Evolutionary conservation across 2,329 filamentous ascomycete species (phyloP).

Genomic region (Scedosporium apiospermum): DNA sequence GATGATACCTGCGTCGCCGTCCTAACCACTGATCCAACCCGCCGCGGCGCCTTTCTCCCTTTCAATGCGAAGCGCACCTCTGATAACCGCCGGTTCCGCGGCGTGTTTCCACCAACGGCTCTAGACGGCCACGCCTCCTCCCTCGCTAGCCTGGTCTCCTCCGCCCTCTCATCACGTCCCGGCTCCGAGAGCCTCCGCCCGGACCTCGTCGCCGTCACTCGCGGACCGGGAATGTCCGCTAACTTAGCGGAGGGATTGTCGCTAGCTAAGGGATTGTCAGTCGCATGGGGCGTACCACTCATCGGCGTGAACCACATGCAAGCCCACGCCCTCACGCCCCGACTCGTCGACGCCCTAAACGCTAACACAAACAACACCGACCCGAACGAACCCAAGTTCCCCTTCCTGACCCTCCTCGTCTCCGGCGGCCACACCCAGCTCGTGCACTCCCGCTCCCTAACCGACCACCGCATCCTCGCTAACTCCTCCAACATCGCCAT

Average conservation of each 20-base stretch:
- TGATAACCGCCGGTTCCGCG: constrained; percentile 63
- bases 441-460: constrained; percentile 60
- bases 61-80: constrained; percentile 78
- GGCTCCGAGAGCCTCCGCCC: constrained; percentile 28
- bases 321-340: constrained; percentile 82
- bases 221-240: constrained; percentile 80
- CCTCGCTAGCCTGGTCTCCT: constrained; percentile 54
- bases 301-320: constrained; percentile 96
- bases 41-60: constrained; percentile 45
- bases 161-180: constrained; percentile 17
- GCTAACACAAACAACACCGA: constrained; percentile 11
- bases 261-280: constrained; percentile 76
- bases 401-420: constrained; percentile 80
- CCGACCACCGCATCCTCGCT: constrained; percentile 64
- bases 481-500: constrained; percentile 73
- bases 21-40: constrained; percentile 27
- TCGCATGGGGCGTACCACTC: constrained; percentile 75
- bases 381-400: constrained; percentile 39
- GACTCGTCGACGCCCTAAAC: constrained; percentile 58
- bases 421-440: constrained; percentile 90
- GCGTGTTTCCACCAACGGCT: constrained; percentile 71
- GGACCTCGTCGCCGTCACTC: constrained; percentile 81
- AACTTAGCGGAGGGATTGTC: constrained; percentile 72
- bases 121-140: constrained; percentile 65
- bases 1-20: constrained; percentile 90